Evolutionary conservation across 2,329 filamentous ascomycete species (phyloP).

Genomic region (Cercospora sp.): DNA sequence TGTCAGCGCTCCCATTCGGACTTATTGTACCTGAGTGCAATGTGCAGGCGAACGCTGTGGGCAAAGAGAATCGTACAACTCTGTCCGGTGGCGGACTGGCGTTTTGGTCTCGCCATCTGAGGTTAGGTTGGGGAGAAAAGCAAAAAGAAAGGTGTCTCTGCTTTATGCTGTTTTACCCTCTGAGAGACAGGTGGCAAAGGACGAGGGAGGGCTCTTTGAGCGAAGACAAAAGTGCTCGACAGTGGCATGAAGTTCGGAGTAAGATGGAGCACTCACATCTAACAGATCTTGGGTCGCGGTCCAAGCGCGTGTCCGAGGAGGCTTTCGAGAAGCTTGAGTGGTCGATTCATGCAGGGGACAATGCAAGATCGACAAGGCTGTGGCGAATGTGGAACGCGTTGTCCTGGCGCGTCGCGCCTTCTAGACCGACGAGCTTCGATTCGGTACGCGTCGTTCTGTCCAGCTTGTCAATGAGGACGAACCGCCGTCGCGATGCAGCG

Average conservation of each 20-base stretch:
- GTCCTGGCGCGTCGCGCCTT: background rate
- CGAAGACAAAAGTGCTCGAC: background rate
- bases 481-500: background rate
- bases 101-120: constrained; percentile 9
- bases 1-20: background rate
- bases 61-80: constrained; percentile 7
- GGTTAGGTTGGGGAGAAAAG: background rate
- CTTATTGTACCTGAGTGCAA: background rate
- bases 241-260: background rate
- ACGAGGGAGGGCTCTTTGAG: background rate
- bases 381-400: constrained; percentile 3
- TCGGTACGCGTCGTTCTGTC: background rate
- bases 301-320: constrained; percentile 7
- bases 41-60: background rate
- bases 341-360: constrained; percentile 12
- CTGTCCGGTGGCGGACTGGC: constrained; percentile 3
- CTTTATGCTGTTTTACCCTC: background rate
- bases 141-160: background rate
- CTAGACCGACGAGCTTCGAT: background rate
- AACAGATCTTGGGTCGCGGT: constrained; percentile 9
- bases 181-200: background rate
- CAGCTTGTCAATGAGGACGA: background rate
- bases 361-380: constrained; percentile 6
- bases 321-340: constrained; percentile 6
- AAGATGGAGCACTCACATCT: constrained; percentile 2